phyloP scores from a whole-genome alignment of 2,329 filamentous ascomycete genomes.

The Hymenoscyphus fructigenus region DNA sequence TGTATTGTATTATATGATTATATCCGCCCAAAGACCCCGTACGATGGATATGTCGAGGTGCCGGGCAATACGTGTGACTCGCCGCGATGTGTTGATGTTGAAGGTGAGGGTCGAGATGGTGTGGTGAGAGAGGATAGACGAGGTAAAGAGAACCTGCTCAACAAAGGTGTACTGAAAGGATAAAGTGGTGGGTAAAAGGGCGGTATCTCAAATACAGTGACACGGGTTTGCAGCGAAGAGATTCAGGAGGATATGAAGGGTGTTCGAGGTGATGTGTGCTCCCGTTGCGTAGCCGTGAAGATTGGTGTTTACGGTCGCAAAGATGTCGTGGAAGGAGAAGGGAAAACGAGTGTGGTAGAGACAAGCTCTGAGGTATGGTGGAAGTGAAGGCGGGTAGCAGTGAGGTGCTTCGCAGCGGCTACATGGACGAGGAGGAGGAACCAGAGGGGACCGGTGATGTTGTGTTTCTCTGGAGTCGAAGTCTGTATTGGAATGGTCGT shows the following conservation, averaged over 20 bases:
- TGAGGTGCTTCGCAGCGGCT: constrained; percentile 10
- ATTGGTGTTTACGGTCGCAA: constrained; percentile 16
- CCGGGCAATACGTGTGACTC: not conserved
- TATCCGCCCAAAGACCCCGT: not conserved
- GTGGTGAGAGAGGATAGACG: not conserved
- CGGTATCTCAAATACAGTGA: constrained; percentile 23
- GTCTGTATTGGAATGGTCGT: not conserved
- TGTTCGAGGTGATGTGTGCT: constrained; percentile 20
- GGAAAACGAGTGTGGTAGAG: constrained; percentile 31
- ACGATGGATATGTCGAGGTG: not conserved
- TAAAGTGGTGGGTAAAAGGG: constrained; percentile 3
- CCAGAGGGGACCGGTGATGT: constrained; percentile 1
- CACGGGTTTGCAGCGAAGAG: constrained; percentile 10
- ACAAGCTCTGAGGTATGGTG: constrained; percentile 24
- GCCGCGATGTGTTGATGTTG: not conserved
- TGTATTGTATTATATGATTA: constrained; percentile 4
- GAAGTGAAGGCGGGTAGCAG: constrained; percentile 1
- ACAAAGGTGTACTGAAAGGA: constrained; percentile 3
- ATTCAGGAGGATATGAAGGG: constrained; percentile 16
- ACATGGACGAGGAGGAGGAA: constrained; percentile 18
- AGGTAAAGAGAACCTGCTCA: constrained; percentile 12
- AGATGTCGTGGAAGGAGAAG: constrained; percentile 9
- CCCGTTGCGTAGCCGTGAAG: constrained; percentile 9
- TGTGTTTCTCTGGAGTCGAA: constrained; percentile 4
- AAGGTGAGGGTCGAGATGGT: not conserved